A percentile compares a stretch with the other conserved stretches of the same genome.
Evolutionary conservation across 495 filamentous ascomycete species (phyloP).

Genomic region (Penicillium nucicola): DNA sequence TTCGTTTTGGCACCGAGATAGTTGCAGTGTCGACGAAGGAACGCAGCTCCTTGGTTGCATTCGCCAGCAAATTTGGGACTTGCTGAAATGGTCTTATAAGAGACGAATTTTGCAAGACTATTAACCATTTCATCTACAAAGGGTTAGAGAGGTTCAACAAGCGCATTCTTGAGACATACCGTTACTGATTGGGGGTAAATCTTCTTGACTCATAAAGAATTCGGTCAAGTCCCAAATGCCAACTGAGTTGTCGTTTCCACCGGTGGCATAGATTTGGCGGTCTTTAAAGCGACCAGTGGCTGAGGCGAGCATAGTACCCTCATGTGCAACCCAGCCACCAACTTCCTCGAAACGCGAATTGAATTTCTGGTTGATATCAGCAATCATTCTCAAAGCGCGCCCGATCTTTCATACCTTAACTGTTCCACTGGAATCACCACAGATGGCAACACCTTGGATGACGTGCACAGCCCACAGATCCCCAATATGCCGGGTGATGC

Average conservation of each 20-base stretch:
- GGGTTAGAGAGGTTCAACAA: background rate
- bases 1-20: slow-evolving; percentile 85
- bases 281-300: slow-evolving; percentile 63
- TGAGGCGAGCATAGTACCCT: slow-evolving; percentile 85
- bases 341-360: slow-evolving; percentile 85
- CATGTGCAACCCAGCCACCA: slow-evolving; percentile 79
- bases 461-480: slow-evolving; percentile 86
- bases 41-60: slow-evolving; percentile 89
- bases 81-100: slow-evolving; percentile 86
- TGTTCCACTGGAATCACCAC: slow-evolving; percentile 73
- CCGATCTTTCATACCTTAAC: slow-evolving; percentile 58
- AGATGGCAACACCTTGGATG: slow-evolving; percentile 79
- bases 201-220: slow-evolving; percentile 40
- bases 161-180: slow-evolving; percentile 32
- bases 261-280: slow-evolving; percentile 80
- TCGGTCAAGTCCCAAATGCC: slow-evolving; percentile 81
- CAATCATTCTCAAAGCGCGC: slow-evolving; percentile 1
- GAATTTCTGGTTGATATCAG: slow-evolving; percentile 57
- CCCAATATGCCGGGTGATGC: slow-evolving; percentile 71
- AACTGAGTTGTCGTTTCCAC: slow-evolving; percentile 88
- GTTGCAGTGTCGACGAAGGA: slow-evolving; percentile 82
- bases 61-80: slow-evolving; percentile 79
- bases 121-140: slow-evolving; percentile 72
- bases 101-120: slow-evolving; percentile 77
- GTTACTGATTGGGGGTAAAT: slow-evolving; percentile 54